Evolutionary conservation across 495 filamentous ascomycete genomes (phyloP).

Genomic region (Annulohypoxylon moriforme): DNA sequence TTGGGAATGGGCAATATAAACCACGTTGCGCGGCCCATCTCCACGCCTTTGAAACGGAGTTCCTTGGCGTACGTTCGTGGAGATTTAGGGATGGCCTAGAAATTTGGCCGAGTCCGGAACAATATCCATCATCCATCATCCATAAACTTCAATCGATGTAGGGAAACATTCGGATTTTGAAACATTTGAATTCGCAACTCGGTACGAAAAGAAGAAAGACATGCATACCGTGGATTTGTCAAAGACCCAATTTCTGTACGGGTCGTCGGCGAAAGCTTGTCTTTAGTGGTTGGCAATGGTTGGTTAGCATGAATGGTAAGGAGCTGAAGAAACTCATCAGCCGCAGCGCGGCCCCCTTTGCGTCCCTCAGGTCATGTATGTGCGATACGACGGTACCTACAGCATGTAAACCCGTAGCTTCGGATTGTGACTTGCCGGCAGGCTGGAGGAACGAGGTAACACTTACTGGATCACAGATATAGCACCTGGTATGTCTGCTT

Average conservation of each 20-base stretch:
- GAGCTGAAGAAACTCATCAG: conserved; percentile 28
- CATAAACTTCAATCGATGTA: background rate
- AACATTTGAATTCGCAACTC: background rate
- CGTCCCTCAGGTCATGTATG: background rate
- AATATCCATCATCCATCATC: no score
- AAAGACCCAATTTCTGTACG: conserved; percentile 73
- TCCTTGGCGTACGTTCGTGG: conserved; percentile 24
- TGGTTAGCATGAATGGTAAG: conserved; percentile 29
- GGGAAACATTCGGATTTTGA: background rate
- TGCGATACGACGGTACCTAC: conserved; percentile 1
- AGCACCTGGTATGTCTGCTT: conserved; percentile 70
- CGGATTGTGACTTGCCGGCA: conserved; percentile 25
- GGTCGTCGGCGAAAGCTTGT: conserved; percentile 72
- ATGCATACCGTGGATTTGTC: conserved; percentile 63
- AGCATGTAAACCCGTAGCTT: conserved; percentile 8
- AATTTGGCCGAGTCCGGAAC: background rate
- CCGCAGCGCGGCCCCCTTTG: conserved; percentile 14
- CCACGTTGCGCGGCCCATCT: conserved; percentile 21
- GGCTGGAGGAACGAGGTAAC: conserved; percentile 15
- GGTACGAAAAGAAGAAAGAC: conserved; percentile 21
- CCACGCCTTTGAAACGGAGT: conserved; percentile 31
- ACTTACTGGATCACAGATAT: conserved; percentile 59
- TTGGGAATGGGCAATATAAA: background rate
- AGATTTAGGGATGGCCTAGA: background rate
- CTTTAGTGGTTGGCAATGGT: conserved; percentile 55